Percentiles rank a stretch among this genome's conserved stretches.
Evolutionary conservation across 495 filamentous ascomycete species (phyloP).

Genomic region (Cryomyces minteri): DNA sequence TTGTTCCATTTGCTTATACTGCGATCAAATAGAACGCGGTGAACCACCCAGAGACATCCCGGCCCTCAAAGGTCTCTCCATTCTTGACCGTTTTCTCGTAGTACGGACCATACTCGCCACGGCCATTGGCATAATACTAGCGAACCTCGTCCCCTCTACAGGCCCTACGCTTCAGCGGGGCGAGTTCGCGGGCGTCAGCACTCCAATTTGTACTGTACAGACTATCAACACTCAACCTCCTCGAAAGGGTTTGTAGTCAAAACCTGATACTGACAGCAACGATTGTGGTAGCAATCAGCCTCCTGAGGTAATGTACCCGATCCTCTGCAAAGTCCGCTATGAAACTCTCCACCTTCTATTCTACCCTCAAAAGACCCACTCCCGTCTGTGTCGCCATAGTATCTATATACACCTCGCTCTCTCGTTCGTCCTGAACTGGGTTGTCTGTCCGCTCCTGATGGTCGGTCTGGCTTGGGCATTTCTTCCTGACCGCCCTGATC

Average conservation of each 20-base stretch:
- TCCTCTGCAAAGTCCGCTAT: conserved; percentile 80
- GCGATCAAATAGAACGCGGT: not conserved
- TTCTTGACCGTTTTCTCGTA: conserved; percentile 60
- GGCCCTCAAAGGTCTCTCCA: conserved; percentile 37
- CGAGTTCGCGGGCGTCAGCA: conserved; percentile 51
- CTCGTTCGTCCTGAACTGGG: conserved; percentile 71
- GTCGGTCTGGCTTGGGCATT: conserved; percentile 31
- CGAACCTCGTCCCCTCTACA: conserved; percentile 68
- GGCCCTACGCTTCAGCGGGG: conserved; percentile 50
- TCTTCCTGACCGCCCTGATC: conserved; percentile 18
- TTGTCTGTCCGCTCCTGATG: conserved; percentile 82
- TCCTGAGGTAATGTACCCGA: conserved; percentile 91
- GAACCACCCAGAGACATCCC: not conserved
- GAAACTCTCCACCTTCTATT: conserved; percentile 52
- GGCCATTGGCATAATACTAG: conserved; percentile 58
- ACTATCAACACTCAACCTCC: not conserved
- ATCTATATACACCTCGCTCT: conserved; percentile 71
- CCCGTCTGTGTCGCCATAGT: conserved; percentile 29
- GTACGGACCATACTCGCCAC: conserved; percentile 80
- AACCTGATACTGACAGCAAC: not conserved
- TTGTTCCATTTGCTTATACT: not conserved
- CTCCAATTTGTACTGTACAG: conserved; percentile 53
- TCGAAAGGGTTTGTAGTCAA: not conserved
- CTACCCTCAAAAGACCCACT: too few species aligned
- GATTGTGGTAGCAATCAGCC: conserved; percentile 40